phyloP scores from a whole-genome alignment of 1,284 basidiomycete species.

The Filobasidium uniguttulatum region DNA sequence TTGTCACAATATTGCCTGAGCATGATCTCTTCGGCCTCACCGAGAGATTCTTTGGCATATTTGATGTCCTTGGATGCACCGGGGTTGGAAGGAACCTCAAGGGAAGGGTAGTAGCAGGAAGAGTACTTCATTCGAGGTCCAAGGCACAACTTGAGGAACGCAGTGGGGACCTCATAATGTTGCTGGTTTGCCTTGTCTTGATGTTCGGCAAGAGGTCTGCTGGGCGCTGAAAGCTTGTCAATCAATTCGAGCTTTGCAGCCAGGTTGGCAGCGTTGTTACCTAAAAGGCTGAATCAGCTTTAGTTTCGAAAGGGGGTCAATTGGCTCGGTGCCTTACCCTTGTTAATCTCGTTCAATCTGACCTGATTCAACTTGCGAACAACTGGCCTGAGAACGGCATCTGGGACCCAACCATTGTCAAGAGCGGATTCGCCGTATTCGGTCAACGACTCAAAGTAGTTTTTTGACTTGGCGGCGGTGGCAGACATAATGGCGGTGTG shows the following conservation, averaged over 20 bases:
- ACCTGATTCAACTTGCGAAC: constrained; percentile 50
- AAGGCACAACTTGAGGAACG: constrained; percentile 52
- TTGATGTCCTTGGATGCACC: constrained; percentile 8
- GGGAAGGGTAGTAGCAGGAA: constrained; percentile 52
- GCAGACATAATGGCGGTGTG: constrained; percentile 3
- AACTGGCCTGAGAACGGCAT: constrained; percentile 46
- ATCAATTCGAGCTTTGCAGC: constrained; percentile 49
- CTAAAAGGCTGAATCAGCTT: constrained; percentile 17
- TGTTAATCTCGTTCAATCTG: constrained; percentile 50
- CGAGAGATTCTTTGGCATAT: constrained; percentile 49
- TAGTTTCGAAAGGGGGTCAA: not conserved
- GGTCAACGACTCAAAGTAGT: constrained; percentile 16
- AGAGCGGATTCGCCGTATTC: constrained; percentile 26
- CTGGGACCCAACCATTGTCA: constrained; percentile 42
- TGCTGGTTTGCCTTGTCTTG: constrained; percentile 63
- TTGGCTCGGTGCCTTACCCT: constrained; percentile 20
- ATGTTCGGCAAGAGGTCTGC: constrained; percentile 48
- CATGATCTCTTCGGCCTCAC: constrained; percentile 56
- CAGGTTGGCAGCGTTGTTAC: constrained; percentile 51
- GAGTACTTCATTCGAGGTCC: constrained; percentile 56
- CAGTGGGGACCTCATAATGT: constrained; percentile 61
- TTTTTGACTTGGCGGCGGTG: not conserved
- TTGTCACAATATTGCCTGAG: constrained; percentile 57
- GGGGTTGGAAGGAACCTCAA: constrained; percentile 3
- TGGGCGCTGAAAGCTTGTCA: constrained; percentile 34